Percentiles rank a stretch among this genome's conserved stretches.
Evolutionary conservation across 129 eudicot species (phyloP).

Genomic region (Solidago caesia): DNA sequence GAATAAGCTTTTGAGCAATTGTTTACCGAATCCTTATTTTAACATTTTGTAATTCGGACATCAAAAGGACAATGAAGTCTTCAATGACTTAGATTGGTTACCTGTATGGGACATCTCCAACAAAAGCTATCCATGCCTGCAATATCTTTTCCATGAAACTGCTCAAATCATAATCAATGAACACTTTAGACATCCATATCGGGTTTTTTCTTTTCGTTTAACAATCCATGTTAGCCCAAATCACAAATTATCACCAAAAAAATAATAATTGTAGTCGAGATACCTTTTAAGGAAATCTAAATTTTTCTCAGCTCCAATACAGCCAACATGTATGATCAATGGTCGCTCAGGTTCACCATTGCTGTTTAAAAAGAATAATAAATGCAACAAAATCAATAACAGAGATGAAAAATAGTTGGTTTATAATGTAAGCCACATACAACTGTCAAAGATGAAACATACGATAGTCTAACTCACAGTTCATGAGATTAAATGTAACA

Average conservation of each 20-base stretch:
- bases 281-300: slow-evolving; percentile 83
- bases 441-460: slow-evolving; percentile 23
- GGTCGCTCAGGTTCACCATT: slow-evolving; percentile 84
- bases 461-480: slow-evolving; percentile 85
- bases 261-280: not conserved
- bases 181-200: not conserved
- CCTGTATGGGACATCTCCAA: slow-evolving; percentile 92
- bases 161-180: slow-evolving; percentile 14
- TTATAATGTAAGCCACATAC: slow-evolving; percentile 2
- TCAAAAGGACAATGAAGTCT: not conserved
- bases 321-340: slow-evolving; percentile 84
- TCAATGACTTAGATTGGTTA: not conserved
- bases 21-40: not conserved
- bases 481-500: slow-evolving; percentile 50
- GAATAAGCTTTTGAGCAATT: not conserved
- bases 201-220: too few relatives aligned
- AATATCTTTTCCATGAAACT: slow-evolving; percentile 93
- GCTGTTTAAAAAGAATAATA: slow-evolving; percentile 37
- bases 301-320: slow-evolving; percentile 87
- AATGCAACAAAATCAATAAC: slow-evolving; percentile 7
- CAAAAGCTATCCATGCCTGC: slow-evolving; percentile 84
- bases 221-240: too few relatives aligned
- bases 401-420: not conserved
- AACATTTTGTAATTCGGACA: not conserved
- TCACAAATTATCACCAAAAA: not conserved